These are phyloP conservation scores for Ottelia alismoides DNA, from an alignment of 106 monocot species.

Conservation along the genomic window DNA sequence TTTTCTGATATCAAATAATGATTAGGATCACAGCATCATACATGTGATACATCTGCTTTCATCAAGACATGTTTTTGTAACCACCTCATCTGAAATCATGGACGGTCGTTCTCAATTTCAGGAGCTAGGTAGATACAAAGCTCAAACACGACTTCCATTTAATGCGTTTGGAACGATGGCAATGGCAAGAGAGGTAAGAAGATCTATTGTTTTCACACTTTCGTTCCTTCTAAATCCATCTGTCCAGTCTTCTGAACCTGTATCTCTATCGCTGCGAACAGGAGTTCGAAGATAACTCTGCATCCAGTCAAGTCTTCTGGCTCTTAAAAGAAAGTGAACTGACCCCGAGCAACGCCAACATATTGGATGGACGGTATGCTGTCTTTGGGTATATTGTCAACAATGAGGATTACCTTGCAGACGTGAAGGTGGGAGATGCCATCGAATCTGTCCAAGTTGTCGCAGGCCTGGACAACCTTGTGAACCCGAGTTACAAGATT, in stretches of 20 bases:
- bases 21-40: too few relatives aligned
- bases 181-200: conserved; percentile 91
- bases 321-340: conserved; percentile 95
- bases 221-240: not conserved
- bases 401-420: conserved; percentile 87
- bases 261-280: conserved; percentile 11
- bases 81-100: too few relatives aligned
- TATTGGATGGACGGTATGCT: conserved; percentile 75
- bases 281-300: conserved; percentile 93
- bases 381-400: conserved; percentile 89
- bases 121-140: conserved; percentile 93
- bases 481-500: conserved; percentile 88
- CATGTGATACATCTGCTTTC: too few relatives aligned
- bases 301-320: conserved; percentile 97
- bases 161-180: conserved; percentile 99
- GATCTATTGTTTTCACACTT: not conserved
- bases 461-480: conserved; percentile 84
- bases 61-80: too few relatives aligned
- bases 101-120: too few relatives aligned
- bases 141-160: conserved; percentile 94
- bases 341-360: conserved; percentile 98
- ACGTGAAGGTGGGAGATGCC: conserved; percentile 90
- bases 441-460: conserved; percentile 93
- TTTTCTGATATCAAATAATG: too few relatives aligned
- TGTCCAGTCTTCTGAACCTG: not conserved